Evolutionary conservation across 352 stramenopile species (phyloP).

Genomic region (Globisporangium parvum): DNA sequence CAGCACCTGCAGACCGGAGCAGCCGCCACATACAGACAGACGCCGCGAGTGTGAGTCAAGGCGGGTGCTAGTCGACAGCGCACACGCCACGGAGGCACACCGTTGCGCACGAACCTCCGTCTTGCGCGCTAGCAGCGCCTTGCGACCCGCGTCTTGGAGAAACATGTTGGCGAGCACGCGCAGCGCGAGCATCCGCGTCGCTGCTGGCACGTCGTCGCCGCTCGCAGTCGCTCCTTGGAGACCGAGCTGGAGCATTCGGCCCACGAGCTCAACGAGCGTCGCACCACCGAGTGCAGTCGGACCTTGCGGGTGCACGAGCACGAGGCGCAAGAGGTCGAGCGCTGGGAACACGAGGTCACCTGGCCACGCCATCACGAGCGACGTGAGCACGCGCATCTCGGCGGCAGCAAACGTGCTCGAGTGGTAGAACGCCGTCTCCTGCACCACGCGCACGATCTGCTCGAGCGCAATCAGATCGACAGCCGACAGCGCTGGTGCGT

Average conservation of each 20-base stretch:
- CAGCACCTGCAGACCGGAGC: conserved; percentile 25
- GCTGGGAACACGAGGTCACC: conserved; percentile 81
- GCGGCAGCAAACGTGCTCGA: conserved; percentile 68
- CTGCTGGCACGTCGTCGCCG: conserved; percentile 39
- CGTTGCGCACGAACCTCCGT: conserved; percentile 22
- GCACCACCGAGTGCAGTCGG: conserved; percentile 28
- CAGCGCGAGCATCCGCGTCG: conserved; percentile 67
- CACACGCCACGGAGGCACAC: neutral
- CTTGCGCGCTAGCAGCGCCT: conserved; percentile 48
- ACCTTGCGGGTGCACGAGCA: conserved; percentile 87
- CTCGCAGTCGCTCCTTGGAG: conserved; percentile 17
- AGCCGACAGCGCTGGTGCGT: conserved; percentile 28
- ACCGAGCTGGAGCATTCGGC: conserved; percentile 32
- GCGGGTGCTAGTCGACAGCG: neutral
- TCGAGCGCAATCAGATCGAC: conserved; percentile 56
- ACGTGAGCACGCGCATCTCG: conserved; percentile 58
- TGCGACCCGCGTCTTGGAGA: conserved; percentile 35
- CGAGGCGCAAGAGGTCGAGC: conserved; percentile 89
- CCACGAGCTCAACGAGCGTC: conserved; percentile 28
- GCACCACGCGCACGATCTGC: conserved; percentile 53
- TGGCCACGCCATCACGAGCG: conserved; percentile 66
- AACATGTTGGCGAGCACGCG: conserved; percentile 81
- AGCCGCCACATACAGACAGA: too few species aligned
- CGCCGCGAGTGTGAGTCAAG: too few species aligned
- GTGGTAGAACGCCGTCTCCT: conserved; percentile 90